A percentile compares a stretch with the other conserved stretches of the same genome.
phyloP scores from a whole-genome alignment of 139 green algal genomes.

The Penium margaritaceum region DNA sequence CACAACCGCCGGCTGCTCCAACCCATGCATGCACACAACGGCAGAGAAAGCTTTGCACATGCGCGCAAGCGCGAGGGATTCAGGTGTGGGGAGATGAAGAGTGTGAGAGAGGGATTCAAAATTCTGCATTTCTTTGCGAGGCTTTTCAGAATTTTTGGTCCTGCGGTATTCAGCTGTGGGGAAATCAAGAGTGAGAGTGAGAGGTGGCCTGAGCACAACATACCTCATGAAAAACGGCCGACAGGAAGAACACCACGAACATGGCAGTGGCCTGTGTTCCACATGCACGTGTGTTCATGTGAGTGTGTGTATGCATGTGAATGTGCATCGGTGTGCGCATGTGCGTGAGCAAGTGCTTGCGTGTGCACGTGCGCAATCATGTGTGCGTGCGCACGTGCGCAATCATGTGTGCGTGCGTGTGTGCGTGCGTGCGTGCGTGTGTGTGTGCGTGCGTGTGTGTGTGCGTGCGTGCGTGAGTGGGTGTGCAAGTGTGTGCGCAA shows the following conservation, averaged over 20 bases:
- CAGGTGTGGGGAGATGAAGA: neutral
- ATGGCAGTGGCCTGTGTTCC: conserved; percentile 13
- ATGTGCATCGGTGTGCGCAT: no score
- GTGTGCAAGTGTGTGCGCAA: no score
- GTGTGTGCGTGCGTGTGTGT: no score
- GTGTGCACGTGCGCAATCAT: neutral
- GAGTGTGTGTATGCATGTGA: no score
- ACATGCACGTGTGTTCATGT: no score
- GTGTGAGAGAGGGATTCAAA: neutral
- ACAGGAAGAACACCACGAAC: conserved; percentile 37
- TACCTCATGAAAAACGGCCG: conserved; percentile 32
- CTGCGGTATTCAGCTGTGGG: neutral
- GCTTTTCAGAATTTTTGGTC: no score
- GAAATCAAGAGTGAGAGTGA: neutral
- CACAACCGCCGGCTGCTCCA: no score
- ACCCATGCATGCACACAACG: neutral
- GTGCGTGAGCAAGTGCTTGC: neutral
- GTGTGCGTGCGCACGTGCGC: no score
- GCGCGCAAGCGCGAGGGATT: neutral
- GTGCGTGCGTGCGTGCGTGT: no score
- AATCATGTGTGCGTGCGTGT: no score
- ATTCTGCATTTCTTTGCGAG: no score
- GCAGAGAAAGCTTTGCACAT: neutral
- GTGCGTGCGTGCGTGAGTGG: no score
- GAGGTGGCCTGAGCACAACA: neutral